Evolutionary conservation across 345 rosid species (phyloP).

Genomic region (Streptanthus diversifolius): DNA sequence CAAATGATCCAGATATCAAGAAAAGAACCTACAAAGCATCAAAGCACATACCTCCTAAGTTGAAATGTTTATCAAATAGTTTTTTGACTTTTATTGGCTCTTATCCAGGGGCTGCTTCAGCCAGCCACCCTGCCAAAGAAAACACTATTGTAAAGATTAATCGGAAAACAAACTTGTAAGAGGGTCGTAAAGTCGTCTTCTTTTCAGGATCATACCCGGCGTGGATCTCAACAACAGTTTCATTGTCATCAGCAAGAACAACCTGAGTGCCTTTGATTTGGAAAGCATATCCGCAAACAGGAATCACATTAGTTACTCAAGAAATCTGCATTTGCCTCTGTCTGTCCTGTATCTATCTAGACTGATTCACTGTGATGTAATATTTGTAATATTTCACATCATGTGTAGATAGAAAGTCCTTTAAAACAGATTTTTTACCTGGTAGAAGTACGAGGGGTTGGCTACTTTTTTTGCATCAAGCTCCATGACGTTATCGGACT

Average conservation of each 20-base stretch:
- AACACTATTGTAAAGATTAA: not conserved
- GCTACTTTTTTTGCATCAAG: slow-evolving; percentile 37
- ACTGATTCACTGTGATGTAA: not conserved
- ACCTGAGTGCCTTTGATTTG: not conserved
- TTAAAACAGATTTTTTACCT: not conserved
- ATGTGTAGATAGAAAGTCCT: not conserved
- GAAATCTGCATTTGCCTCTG: not conserved
- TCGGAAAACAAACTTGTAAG: no score
- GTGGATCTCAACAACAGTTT: slow-evolving; percentile 53
- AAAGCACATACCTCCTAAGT: not conserved
- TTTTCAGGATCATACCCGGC: slow-evolving; percentile 73
- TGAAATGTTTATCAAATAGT: not conserved
- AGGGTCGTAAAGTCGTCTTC: slow-evolving; percentile 20
- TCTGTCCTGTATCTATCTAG: no score
- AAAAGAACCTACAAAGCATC: not conserved
- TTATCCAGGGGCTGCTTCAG: no score
- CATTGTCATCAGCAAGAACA: slow-evolving; percentile 38
- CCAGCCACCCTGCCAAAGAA: not conserved
- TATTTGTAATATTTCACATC: not conserved
- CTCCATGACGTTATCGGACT: slow-evolving; percentile 49
- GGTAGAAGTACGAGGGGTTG: not conserved
- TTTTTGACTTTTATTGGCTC: no score
- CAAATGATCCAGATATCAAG: not conserved
- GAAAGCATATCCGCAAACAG: not conserved
- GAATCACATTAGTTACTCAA: not conserved